These are phyloP conservation scores for Sphaerulina musiva DNA, from an alignment of 2,329 filamentous ascomycete species.

Conservation along the genomic window DNA sequence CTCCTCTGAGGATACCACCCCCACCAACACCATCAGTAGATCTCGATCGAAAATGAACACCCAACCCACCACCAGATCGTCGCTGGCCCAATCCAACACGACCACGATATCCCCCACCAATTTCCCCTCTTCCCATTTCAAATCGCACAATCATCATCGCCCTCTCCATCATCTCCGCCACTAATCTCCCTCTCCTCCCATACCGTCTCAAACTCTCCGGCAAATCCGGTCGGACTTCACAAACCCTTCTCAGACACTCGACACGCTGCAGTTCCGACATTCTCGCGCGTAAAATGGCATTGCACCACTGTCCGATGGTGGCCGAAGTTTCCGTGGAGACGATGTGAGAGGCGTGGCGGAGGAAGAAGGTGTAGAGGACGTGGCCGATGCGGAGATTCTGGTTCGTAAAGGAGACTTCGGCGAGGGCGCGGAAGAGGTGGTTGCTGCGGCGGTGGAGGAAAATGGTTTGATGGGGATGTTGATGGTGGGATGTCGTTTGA, in stretches of 20 bases:
- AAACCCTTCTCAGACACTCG: conserved; percentile 10
- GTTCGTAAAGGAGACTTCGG: conserved; percentile 13
- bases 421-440: conserved; percentile 12
- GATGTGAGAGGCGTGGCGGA: conserved; percentile 10
- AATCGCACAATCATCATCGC: neutral
- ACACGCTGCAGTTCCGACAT: conserved; percentile 11
- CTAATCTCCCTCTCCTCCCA: conserved; percentile 9
- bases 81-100: too few relatives aligned
- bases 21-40: conserved; percentile 2
- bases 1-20: neutral
- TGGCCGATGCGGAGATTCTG: conserved; percentile 6
- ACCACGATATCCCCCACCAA: too few relatives aligned
- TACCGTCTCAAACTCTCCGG: conserved; percentile 8
- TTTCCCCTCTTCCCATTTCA: too few relatives aligned
- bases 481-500: too few relatives aligned
- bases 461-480: neutral
- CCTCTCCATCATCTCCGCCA: conserved; percentile 10
- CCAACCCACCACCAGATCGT: too few relatives aligned
- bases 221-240: conserved; percentile 8
- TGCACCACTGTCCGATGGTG: conserved; percentile 15
- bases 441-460: conserved; percentile 12
- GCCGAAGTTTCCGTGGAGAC: conserved; percentile 8
- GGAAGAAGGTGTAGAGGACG: conserved; percentile 11
- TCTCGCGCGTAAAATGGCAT: conserved; percentile 10
- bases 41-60: neutral